phyloP scores from a whole-genome alignment of 495 filamentous ascomycete species.

The Trichocladium antarcticum region DNA sequence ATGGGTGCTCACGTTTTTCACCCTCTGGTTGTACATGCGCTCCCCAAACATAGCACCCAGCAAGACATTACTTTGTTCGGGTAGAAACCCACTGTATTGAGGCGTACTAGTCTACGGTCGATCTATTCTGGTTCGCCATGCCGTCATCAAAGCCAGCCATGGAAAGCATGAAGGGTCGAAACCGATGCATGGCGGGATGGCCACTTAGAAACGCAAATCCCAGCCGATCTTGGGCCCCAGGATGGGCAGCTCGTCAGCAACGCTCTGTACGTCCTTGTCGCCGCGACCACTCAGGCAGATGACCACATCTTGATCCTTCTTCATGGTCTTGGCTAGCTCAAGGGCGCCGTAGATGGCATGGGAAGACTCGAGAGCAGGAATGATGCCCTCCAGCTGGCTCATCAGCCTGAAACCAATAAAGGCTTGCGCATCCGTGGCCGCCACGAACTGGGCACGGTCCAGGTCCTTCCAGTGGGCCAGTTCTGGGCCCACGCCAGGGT shows the following conservation, averaged over 20 bases:
- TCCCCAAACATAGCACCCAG: not conserved
- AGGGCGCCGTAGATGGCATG: constrained; percentile 87
- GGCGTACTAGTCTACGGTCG: too few relatives aligned
- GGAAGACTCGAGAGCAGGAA: constrained; percentile 85
- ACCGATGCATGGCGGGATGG: not conserved
- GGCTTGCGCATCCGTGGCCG: constrained; percentile 84
- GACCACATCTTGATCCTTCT: constrained; percentile 80
- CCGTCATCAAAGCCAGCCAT: too few relatives aligned
- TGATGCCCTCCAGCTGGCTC: constrained; percentile 84
- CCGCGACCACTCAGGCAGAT: constrained; percentile 87
- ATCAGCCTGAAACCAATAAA: constrained; percentile 81
- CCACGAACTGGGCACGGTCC: constrained; percentile 74
- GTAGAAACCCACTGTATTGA: too few relatives aligned
- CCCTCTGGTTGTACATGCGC: too few relatives aligned
- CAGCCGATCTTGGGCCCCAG: constrained; percentile 88
- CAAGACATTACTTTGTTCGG: too few relatives aligned
- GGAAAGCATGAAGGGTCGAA: too few relatives aligned
- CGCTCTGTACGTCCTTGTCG: constrained; percentile 97
- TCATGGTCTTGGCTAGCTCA: constrained; percentile 84
- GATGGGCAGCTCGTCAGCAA: constrained; percentile 84
- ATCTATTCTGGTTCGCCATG: too few relatives aligned
- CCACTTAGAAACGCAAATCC: constrained; percentile 71
- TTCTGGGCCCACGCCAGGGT: constrained; percentile 93
- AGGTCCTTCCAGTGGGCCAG: constrained; percentile 85
- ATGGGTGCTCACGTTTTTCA: too few relatives aligned